These are phyloP conservation scores for Xylaria digitata DNA, from an alignment of 2,329 filamentous ascomycete genomes.

Conservation along the genomic window DNA sequence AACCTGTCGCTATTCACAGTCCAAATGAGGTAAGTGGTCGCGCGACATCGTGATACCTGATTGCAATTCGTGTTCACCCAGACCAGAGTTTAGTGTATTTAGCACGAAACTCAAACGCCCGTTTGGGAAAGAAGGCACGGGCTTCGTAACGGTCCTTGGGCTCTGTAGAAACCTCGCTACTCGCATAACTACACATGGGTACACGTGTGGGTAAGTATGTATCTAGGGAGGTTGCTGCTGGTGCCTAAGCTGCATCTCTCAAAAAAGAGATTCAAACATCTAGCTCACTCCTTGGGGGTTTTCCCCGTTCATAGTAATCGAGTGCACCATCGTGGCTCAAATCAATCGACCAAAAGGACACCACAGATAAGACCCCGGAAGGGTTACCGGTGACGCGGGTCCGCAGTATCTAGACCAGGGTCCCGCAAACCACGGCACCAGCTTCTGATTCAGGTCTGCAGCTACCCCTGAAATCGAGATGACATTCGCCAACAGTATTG, in stretches of 20 bases:
- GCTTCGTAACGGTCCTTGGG: neutral
- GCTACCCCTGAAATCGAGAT: conserved; percentile 28
- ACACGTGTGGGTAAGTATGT: too few relatives aligned
- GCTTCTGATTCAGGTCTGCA: conserved; percentile 30
- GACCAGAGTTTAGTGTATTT: conserved; percentile 6
- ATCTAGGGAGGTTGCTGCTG: too few relatives aligned
- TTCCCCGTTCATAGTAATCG: too few relatives aligned
- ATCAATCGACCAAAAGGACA: neutral
- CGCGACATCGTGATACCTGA: conserved; percentile 28
- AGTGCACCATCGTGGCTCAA: conserved; percentile 6
- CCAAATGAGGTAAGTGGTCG: conserved; percentile 39
- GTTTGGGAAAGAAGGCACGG: conserved; percentile 23
- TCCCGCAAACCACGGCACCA: conserved; percentile 1
- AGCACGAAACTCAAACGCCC: conserved; percentile 6
- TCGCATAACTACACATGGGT: neutral
- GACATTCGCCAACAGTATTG: neutral
- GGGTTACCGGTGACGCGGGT: conserved; percentile 28
- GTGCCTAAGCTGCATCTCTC: too few relatives aligned
- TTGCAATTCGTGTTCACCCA: neutral
- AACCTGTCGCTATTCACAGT: conserved; percentile 13
- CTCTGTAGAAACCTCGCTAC: neutral
- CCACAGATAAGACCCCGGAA: neutral
- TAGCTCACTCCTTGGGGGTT: too few relatives aligned
- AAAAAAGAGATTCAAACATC: neutral
- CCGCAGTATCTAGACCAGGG: conserved; percentile 12